These are phyloP conservation scores for Aspergillus diversus DNA, from an alignment of 495 filamentous ascomycete genomes.

Conservation along the genomic window DNA sequence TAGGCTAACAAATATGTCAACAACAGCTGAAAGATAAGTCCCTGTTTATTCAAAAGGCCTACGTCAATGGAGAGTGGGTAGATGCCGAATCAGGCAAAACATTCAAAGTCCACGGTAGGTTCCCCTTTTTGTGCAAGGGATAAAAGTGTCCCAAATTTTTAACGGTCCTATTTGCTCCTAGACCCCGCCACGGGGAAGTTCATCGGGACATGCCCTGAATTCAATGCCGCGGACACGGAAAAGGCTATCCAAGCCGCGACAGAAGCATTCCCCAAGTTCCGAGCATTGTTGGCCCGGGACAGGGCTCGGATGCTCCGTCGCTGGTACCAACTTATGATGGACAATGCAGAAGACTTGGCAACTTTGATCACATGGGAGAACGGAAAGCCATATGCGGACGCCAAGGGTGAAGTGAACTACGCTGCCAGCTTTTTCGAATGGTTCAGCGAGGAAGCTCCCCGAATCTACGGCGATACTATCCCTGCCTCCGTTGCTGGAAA, in stretches of 20 bases:
- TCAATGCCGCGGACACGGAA: conserved; percentile 72
- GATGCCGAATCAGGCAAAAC: conserved; percentile 74
- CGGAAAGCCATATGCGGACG: conserved; percentile 72
- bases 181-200: conserved; percentile 80
- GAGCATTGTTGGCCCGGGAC: conserved; percentile 75
- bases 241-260: conserved; percentile 77
- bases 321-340: conserved; percentile 89
- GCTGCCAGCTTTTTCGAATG: conserved; percentile 77
- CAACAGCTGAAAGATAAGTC: conserved; percentile 77
- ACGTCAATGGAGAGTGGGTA: conserved; percentile 87
- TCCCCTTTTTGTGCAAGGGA: neutral
- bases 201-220: conserved; percentile 85
- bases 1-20: conserved; percentile 5
- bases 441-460: conserved; percentile 76
- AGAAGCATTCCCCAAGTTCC: conserved; percentile 75
- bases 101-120: conserved; percentile 73
- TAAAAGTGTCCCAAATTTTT: neutral
- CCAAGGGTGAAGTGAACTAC: conserved; percentile 72
- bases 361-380: conserved; percentile 87
- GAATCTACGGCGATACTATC: conserved; percentile 75
- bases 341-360: conserved; percentile 85
- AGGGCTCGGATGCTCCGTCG: conserved; percentile 80
- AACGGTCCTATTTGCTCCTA: conserved; percentile 29
- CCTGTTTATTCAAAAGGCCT: conserved; percentile 79
- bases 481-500: conserved; percentile 68